phyloP scores from a whole-genome alignment of 192 early-diverging fungal species.

The Mortierella hygrophila region DNA sequence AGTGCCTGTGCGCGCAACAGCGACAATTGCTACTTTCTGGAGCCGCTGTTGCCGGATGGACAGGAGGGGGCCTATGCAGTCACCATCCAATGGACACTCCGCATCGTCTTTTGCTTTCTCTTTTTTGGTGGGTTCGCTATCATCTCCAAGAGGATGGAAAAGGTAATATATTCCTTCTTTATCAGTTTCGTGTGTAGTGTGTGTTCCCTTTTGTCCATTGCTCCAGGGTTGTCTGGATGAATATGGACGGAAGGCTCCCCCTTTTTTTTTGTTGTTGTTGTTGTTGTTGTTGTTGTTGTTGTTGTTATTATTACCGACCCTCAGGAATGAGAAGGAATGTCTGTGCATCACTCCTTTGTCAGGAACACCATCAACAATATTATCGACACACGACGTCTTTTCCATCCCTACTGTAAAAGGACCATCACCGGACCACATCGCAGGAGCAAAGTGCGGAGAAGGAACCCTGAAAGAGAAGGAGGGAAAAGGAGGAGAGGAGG shows the following conservation, averaged over 20 bases:
- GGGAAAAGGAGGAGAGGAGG: background rate
- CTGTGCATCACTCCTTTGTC: constrained; percentile 4
- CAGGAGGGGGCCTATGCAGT: constrained; percentile 45
- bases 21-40: constrained; percentile 51
- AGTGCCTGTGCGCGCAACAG: constrained; percentile 38
- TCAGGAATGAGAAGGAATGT: constrained; percentile 8
- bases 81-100: constrained; percentile 48
- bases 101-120: constrained; percentile 16
- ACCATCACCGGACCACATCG: background rate
- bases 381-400: constrained; percentile 1
- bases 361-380: background rate
- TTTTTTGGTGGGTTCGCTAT: constrained; percentile 16
- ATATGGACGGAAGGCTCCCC: background rate
- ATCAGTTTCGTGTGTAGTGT: background rate
- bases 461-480: constrained; percentile 4
- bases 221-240: background rate
- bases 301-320: background rate
- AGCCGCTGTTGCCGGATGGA: constrained; percentile 42
- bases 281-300: background rate
- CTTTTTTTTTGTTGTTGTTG: background rate
- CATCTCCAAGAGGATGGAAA: constrained; percentile 22
- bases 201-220: background rate
- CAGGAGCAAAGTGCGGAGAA: constrained; percentile 2
- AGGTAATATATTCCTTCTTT: constrained; percentile 22
- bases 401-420: background rate